Evolutionary conservation across 345 rosid species (phyloP), one percentile per base, ranked within the genome.

Genomic region (Cardamine chenopodiifolia): DNA sequence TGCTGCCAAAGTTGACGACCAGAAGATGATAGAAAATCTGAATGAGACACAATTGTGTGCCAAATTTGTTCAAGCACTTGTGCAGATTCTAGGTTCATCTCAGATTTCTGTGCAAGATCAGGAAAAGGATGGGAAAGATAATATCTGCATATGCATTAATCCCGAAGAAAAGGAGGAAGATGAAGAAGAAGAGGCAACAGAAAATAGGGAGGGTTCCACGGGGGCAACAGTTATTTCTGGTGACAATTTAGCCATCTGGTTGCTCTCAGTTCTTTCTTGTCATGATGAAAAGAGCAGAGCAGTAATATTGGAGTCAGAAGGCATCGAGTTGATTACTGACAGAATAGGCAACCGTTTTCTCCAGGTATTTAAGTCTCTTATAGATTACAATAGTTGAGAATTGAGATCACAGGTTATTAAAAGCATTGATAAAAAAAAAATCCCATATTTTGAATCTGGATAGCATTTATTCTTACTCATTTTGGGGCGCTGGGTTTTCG

Each of bases 211-310:
- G 56, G 82, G 86, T 11, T 81, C 66, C 77, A 52, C 67, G 4
- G 84, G 85, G 58, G 83, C 88, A 35, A 73, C 86, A 28, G 68
- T 89, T 59, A 85, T 96, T 74, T 82, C 62, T 79, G 99, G 96
- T 74, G 82, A 79, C 44, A 88, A 85, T 81, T 83, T 96, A 66
- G 97, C 97, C 58, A 84, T 86, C 73, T 92, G 97, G 97, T 82
- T 96, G 63, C 96, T 96, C 20, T 86, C 96, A 10, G 85, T 96
- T 70, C 94, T 96, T 83, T 93, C 99, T 19, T 89, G 98, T 81
- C 93, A 85, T 63, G 92, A 90, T 79, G 95, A 83, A 76, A 89
- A 83, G 79, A 86, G 89, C 73, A 92, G 84, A 86, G 82, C 66
- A 47, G 86, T 82, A 28, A 89, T 96, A 77, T 76, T 96, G 98